phyloP scores from a whole-genome alignment of 2,329 filamentous ascomycete species.

The Thielaviopsis euricoi region DNA sequence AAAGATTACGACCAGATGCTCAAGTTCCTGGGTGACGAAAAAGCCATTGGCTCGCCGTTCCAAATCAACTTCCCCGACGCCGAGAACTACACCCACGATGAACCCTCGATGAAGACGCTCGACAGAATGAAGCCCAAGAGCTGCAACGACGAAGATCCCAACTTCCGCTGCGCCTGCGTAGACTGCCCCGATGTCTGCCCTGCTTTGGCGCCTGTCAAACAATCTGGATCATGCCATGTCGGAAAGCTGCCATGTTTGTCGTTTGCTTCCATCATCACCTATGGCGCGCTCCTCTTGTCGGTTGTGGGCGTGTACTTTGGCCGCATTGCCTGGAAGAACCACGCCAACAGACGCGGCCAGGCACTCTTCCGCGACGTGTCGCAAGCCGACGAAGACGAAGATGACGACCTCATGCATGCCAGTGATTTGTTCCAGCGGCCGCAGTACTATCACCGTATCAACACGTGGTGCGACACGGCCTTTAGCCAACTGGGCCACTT shows the following conservation, averaged over 20 bases:
- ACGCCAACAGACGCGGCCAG: conserved; percentile 59
- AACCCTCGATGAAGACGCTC: conserved; percentile 50
- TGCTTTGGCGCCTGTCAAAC: conserved; percentile 57
- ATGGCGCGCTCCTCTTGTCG: conserved; percentile 56
- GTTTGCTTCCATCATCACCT: conserved; percentile 78
- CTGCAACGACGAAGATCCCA: conserved; percentile 77
- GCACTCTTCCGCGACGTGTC: conserved; percentile 70
- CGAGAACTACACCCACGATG: conserved; percentile 28
- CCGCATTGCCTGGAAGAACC: conserved; percentile 59
- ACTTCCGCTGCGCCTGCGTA: conserved; percentile 80
- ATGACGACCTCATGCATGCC: conserved; percentile 43
- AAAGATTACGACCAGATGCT: conserved; percentile 77
- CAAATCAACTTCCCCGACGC: conserved; percentile 75
- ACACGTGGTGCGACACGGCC: conserved; percentile 61
- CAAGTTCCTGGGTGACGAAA: conserved; percentile 86
- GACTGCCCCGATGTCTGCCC: conserved; percentile 83
- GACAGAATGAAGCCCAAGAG: conserved; percentile 59
- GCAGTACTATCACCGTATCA: conserved; percentile 64
- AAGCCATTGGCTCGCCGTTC: conserved; percentile 81
- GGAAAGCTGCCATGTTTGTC: conserved; percentile 84
- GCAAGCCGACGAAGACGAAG: conserved; percentile 80
- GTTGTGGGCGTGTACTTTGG: conserved; percentile 51
- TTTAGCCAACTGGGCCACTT: conserved; percentile 68
- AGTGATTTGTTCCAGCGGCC: conserved; percentile 64
- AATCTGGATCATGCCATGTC: conserved; percentile 59